phyloP scores from a whole-genome alignment of 1,284 basidiomycete genomes.

The Ceratobasidium sp. region DNA sequence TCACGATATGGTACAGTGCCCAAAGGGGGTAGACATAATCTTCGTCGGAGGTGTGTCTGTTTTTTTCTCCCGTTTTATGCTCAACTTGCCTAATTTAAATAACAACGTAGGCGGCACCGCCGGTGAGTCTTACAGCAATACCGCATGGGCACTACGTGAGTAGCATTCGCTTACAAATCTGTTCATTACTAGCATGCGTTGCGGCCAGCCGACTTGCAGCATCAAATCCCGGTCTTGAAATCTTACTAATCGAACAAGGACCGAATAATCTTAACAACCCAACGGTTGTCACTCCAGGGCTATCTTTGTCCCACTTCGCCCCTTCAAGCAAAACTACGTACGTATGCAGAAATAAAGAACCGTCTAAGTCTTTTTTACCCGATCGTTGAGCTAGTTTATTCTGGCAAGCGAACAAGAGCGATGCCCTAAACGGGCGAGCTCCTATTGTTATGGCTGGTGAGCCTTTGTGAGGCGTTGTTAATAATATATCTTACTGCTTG shows the following conservation, averaged over 20 bases:
- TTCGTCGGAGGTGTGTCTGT: constrained; percentile 11
- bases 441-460: not conserved
- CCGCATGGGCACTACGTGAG: not conserved
- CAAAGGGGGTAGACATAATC: not conserved
- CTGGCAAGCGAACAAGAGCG: not conserved
- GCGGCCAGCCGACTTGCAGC: constrained; percentile 2
- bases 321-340: not conserved
- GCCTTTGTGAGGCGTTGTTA: too few relatives aligned
- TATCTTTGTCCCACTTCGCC: not conserved
- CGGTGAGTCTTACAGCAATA: not conserved
- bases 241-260: constrained; percentile 7
- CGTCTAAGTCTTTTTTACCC: too few relatives aligned
- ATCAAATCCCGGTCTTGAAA: not conserved
- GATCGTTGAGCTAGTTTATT: not conserved
- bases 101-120: not conserved
- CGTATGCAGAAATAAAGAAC: too few relatives aligned
- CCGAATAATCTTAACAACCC: not conserved
- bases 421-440: not conserved
- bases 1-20: too few relatives aligned
- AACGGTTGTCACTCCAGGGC: not conserved
- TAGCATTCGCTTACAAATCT: not conserved
- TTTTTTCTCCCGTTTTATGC: not conserved
- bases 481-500: not conserved
- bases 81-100: not conserved
- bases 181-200: constrained; percentile 11